phyloP scores from a whole-genome alignment of 306 rosid species.

The Pyrus communis region DNA sequence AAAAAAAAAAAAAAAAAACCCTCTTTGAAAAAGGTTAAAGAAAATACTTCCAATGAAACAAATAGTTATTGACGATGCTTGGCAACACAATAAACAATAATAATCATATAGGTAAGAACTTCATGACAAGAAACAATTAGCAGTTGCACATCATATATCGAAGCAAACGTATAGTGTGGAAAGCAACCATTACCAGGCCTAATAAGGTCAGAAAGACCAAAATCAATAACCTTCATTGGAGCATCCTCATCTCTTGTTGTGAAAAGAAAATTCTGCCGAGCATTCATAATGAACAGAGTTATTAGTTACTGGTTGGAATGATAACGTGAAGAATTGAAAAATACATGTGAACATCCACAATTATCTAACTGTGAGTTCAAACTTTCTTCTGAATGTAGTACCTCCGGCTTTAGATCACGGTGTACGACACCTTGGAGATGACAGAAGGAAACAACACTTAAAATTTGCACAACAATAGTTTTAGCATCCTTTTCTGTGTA shows the following conservation, averaged over 20 bases:
- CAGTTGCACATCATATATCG: neutral
- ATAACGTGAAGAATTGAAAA: neutral
- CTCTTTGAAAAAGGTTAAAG: neutral
- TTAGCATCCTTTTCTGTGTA: slow-evolving; percentile 87
- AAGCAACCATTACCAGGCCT: slow-evolving; percentile 61
- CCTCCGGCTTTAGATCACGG: slow-evolving; percentile 99
- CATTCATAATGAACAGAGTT: slow-evolving; percentile 17
- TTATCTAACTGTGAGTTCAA: slow-evolving; percentile 3
- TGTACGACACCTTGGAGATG: slow-evolving; percentile 97
- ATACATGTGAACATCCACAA: slow-evolving; percentile 5
- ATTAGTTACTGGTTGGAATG: slow-evolving; percentile 10
- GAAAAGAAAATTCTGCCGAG: slow-evolving; percentile 84
- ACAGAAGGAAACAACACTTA: slow-evolving; percentile 71
- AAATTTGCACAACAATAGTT: slow-evolving; percentile 75
- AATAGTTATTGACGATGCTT: neutral
- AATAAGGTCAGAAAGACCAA: slow-evolving; percentile 94
- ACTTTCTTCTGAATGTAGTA: slow-evolving; percentile 21
- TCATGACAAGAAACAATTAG: neutral
- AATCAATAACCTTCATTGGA: slow-evolving; percentile 77
- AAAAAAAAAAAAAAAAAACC: neutral
- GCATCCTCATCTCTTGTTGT: slow-evolving; percentile 68
- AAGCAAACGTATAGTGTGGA: slow-evolving; percentile 4
- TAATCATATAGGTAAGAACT: neutral
- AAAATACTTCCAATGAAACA: neutral
- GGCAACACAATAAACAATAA: neutral